Conservation (phyloP, 768 basidiomycete genomes). For the Asterophora lycoperdoides region DNA sequence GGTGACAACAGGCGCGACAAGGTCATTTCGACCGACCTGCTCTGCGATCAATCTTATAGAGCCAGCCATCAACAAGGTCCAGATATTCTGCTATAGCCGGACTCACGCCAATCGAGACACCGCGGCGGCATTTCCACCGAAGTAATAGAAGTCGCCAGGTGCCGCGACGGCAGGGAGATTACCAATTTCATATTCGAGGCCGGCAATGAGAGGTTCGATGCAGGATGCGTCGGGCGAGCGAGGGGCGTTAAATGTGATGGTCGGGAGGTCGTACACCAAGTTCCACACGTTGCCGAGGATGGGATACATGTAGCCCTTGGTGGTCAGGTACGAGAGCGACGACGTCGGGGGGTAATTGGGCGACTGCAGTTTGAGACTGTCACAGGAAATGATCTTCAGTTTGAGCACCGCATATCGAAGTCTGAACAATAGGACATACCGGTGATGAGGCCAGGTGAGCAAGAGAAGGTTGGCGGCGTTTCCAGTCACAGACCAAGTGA, state of each 20-base stretch:
- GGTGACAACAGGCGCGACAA: conserved; percentile 23
- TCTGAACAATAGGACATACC: conserved; percentile 15
- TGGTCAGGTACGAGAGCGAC: conserved; percentile 28
- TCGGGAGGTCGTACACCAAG: conserved; percentile 24
- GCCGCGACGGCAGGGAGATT: conserved; percentile 44
- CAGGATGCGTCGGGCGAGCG: conserved; percentile 29
- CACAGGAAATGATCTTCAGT: background rate
- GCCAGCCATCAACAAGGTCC: background rate
- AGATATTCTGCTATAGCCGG: too few species aligned
- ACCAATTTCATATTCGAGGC: too few species aligned
- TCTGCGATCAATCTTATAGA: conserved; percentile 29
- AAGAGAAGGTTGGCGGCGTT: too few species aligned
- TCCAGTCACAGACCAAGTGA: too few species aligned
- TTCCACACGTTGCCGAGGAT: conserved; percentile 29
- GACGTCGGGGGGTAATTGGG: conserved; percentile 19
- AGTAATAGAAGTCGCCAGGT: conserved; percentile 34
- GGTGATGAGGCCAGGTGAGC: conserved; percentile 33
- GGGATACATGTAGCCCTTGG: conserved; percentile 33
- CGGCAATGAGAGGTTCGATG: too few species aligned
- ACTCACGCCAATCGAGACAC: too few species aligned
- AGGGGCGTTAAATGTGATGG: too few species aligned
- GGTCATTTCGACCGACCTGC: conserved; percentile 26
- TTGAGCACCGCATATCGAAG: background rate
- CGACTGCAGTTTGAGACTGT: too few species aligned
- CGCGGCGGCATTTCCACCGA: conserved; percentile 27